These are phyloP conservation scores for Vitis hybrid DNA, from an alignment of 177 flowering plant species.

Conservation along the genomic window DNA sequence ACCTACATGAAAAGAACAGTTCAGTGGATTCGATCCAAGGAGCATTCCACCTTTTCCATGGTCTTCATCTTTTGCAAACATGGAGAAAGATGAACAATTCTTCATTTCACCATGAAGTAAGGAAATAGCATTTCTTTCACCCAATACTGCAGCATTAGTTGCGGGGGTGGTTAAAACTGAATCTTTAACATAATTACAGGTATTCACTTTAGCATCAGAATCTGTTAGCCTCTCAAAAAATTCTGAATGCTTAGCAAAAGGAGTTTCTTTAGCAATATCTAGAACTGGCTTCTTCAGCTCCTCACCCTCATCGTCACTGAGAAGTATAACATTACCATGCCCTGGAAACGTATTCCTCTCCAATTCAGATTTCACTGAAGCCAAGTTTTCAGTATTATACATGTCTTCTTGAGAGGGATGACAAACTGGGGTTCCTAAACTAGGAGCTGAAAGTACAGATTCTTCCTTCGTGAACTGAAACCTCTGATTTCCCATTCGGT, in stretches of 20 bases:
- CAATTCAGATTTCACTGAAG: conserved; percentile 13
- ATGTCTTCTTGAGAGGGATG: conserved; percentile 27
- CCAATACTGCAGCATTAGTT: conserved; percentile 32
- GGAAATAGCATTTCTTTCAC: conserved; percentile 24
- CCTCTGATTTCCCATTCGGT: background rate
- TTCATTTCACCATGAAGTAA: conserved; percentile 27
- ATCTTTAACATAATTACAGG: conserved; percentile 29
- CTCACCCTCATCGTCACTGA: conserved; percentile 63
- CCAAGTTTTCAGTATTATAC: conserved; percentile 11
- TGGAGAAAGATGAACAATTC: conserved; percentile 8
- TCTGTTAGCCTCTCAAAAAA: conserved; percentile 22
- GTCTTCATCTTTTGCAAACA: conserved; percentile 19
- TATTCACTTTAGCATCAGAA: conserved; percentile 25
- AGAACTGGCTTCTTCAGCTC: conserved; percentile 22
- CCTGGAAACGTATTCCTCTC: conserved; percentile 22
- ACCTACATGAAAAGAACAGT: conserved; percentile 14
- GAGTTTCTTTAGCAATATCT: conserved; percentile 14
- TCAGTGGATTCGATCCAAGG: conserved; percentile 9
- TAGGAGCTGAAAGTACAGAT: conserved; percentile 7
- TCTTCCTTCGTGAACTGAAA: conserved; percentile 23
- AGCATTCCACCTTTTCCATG: conserved; percentile 8
- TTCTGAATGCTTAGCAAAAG: conserved; percentile 20
- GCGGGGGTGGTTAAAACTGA: conserved; percentile 21
- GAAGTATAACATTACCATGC: conserved; percentile 31
- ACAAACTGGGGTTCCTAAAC: conserved; percentile 11